Conservation (phyloP, 306 rosid species). For the Leucaena leucocephala region DNA sequence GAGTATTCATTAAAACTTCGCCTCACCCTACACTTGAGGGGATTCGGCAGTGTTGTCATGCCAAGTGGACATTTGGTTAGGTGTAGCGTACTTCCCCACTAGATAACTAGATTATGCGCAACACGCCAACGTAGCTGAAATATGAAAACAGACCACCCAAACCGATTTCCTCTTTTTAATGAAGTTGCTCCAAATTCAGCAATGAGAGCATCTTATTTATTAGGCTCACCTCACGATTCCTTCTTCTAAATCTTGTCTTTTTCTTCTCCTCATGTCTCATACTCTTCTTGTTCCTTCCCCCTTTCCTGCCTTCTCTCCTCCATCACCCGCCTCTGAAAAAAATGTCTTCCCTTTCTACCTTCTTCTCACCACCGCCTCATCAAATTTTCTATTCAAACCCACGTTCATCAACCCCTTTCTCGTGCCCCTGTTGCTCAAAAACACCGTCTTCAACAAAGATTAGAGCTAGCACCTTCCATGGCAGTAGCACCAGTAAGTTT, state of each 20-base stretch:
- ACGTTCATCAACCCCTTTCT: constrained; percentile 34
- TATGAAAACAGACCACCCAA: background rate
- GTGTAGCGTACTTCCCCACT: background rate
- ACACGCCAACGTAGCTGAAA: background rate
- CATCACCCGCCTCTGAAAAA: constrained; percentile 26
- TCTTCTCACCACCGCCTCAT: constrained; percentile 41
- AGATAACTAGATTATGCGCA: background rate
- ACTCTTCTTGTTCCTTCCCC: background rate
- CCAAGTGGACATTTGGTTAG: background rate
- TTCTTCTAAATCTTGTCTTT: constrained; percentile 35
- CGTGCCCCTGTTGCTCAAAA: constrained; percentile 22
- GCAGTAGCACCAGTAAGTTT: constrained; percentile 46
- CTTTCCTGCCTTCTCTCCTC: constrained; percentile 16
- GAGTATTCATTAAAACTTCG: background rate
- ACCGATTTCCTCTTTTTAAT: too few species aligned
- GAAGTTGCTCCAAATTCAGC: background rate
- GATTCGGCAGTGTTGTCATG: background rate
- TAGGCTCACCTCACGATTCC: constrained; percentile 36
- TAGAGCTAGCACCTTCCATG: background rate
- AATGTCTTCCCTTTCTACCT: constrained; percentile 44
- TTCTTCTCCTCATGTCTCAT: constrained; percentile 1
- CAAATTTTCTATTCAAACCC: constrained; percentile 36
- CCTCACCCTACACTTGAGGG: background rate
- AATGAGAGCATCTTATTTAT: constrained; percentile 31
- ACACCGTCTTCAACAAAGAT: constrained; percentile 34